Conservation (phyloP, 352 stramenopile species). For the Pythium diclinum region DNA sequence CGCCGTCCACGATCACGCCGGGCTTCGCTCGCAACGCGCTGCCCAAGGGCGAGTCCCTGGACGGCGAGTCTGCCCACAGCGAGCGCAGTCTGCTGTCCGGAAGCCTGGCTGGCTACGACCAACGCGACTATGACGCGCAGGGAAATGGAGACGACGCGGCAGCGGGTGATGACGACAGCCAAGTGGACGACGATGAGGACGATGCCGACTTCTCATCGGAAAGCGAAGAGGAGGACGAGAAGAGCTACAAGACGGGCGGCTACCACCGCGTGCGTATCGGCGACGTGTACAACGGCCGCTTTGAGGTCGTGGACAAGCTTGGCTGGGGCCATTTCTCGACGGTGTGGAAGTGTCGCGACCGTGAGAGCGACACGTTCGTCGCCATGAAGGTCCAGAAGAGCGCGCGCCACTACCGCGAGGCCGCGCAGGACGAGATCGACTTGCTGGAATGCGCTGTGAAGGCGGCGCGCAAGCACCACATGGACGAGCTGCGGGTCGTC, state of each 20-base stretch:
- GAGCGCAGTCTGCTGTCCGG: constrained; percentile 29
- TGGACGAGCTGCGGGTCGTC: constrained; percentile 50
- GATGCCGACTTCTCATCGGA: constrained; percentile 87
- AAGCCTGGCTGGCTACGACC: constrained; percentile 19
- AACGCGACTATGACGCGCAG: constrained; percentile 19
- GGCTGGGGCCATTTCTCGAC: constrained; percentile 99
- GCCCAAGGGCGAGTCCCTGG: constrained; percentile 31
- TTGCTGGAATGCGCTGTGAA: constrained; percentile 91
- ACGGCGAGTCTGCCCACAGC: constrained; percentile 29
- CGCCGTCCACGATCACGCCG: neutral
- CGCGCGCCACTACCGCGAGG: constrained; percentile 97
- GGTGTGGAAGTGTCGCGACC: constrained; percentile 97
- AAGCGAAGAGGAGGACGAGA: constrained; percentile 90
- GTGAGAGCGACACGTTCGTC: constrained; percentile 77
- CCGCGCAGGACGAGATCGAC: constrained; percentile 98
- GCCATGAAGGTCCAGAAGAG: constrained; percentile 98
- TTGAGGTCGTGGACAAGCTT: constrained; percentile 98
- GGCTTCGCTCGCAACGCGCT: constrained; percentile 19
- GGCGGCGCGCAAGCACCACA: constrained; percentile 36
- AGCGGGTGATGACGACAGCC: constrained; percentile 21
- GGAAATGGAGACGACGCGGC: constrained; percentile 35
- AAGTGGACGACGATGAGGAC: constrained; percentile 41
- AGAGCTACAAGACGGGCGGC: constrained; percentile 95
- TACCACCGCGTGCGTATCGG: constrained; percentile 96
- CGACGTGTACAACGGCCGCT: constrained; percentile 92